Conservation (phyloP, 345 rosid genomes). For the Aegle marmelos region DNA sequence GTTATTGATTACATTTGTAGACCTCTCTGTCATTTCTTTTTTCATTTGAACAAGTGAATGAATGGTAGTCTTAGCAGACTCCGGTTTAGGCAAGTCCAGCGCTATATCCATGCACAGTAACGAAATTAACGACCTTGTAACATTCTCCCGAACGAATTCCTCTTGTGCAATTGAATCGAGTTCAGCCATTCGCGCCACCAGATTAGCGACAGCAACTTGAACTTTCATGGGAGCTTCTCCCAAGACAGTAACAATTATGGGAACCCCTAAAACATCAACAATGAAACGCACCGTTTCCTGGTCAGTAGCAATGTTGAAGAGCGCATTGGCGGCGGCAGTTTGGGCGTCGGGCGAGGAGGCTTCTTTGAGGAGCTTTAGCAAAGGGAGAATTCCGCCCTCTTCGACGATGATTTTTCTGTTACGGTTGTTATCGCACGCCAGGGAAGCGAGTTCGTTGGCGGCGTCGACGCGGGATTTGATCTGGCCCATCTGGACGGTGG, state of each 20-base stretch:
- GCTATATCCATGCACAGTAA: constrained; percentile 37
- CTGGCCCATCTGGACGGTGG: constrained; percentile 50
- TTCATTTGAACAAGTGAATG: constrained; percentile 57
- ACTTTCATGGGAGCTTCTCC: constrained; percentile 47
- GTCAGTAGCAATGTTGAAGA: constrained; percentile 33
- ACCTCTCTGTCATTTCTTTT: constrained; percentile 31
- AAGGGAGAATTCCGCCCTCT: constrained; percentile 51
- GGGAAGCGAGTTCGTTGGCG: constrained; percentile 47
- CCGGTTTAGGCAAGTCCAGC: constrained; percentile 24
- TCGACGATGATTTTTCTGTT: constrained; percentile 60
- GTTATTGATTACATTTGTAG: constrained; percentile 1
- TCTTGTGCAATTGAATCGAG: constrained; percentile 39
- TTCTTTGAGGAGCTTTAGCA: constrained; percentile 55
- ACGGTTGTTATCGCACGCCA: constrained; percentile 52
- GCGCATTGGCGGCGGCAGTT: constrained; percentile 44
- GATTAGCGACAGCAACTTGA: constrained; percentile 45
- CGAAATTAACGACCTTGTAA: constrained; percentile 44
- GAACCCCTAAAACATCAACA: constrained; percentile 35
- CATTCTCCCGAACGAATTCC: constrained; percentile 46
- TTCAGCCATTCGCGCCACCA: constrained; percentile 55
- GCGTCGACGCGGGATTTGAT: constrained; percentile 44
- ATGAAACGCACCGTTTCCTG: constrained; percentile 36
- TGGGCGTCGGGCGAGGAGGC: constrained; percentile 46
- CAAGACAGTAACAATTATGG: constrained; percentile 43
- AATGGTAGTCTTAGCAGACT: constrained; percentile 34